Evolutionary conservation across 2,329 filamentous ascomycete genomes (phyloP), one percentile per base, ranked within the genome.

Genomic region (Pseudogymnoascus sp.): DNA sequence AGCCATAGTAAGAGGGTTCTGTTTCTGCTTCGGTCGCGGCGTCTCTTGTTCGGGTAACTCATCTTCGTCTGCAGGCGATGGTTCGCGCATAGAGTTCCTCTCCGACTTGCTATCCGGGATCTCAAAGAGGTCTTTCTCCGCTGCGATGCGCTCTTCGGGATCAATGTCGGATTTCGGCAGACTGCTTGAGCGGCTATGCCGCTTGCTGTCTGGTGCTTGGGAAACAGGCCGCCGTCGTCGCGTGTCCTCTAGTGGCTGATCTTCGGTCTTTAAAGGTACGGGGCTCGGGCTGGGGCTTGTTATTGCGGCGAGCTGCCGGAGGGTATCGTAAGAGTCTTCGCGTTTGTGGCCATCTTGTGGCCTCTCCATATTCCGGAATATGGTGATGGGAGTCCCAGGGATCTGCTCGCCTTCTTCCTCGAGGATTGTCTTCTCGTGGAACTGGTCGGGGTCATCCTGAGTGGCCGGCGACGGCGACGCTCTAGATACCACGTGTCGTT

Each of bases 71-170:
- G 64, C 62, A n/a, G 66, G 67, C 17, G 69, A 68, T 21, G 64
- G 64, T 21, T 62, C 64, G 19, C 67, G 65, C 23, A 67, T 38
- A 19, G 67, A 68, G 40, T 67, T 65, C 46, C 56, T 66, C 33
- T 70, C 68, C 9, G 70, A 68, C 21, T 67, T 68, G 33, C 65
- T 65, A 56, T 73, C 69, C 60, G 65, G 67, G 11, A 70, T 66
- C 17, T 72, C 69, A 61, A 70, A 71, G 4, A 70, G 64, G 53
- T 63, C 65, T 26, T 67, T 67, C 62, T 72, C 70, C 44, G 67
- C 65, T 19, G 66, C 63, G 59, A 70, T 71, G 13, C 68, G 67
- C 46, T 71, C 68, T 60, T 71, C 69, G 7, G 68, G 68, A 64
- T 70, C 65, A 21, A 65, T 62, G 44, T 71, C 70, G 33, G 66